Conservation (phyloP, 139 green algal species). For the Chlamydomonas applanata region DNA sequence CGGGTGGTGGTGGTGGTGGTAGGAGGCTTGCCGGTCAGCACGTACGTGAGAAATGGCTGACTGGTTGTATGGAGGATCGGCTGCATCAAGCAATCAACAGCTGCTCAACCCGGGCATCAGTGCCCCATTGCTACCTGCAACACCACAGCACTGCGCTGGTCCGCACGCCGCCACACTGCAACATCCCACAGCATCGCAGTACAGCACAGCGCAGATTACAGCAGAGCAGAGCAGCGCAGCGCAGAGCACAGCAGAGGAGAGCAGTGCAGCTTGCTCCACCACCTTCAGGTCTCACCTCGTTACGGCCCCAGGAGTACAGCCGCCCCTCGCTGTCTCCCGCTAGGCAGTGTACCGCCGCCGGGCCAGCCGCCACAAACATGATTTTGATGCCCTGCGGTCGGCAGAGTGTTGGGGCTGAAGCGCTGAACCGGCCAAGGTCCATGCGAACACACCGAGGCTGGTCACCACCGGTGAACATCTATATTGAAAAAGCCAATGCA, state of each 20-base stretch:
- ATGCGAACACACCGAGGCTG: too few species aligned
- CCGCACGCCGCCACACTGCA: background rate
- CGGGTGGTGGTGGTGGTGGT: background rate
- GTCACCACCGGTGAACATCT: too few species aligned
- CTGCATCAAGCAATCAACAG: too few species aligned
- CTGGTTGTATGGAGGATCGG: too few species aligned
- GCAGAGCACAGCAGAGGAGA: background rate
- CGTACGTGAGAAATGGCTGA: too few species aligned
- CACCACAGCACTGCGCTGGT: too few species aligned
- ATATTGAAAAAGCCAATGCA: background rate
- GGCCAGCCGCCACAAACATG: constrained; percentile 68
- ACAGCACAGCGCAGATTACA: too few species aligned
- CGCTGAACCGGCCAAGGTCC: too few species aligned
- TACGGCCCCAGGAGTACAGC: constrained; percentile 88
- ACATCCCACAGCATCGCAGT: too few species aligned
- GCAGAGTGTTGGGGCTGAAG: background rate
- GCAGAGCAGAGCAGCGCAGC: too few species aligned
- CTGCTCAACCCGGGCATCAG: too few species aligned
- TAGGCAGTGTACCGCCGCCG: constrained; percentile 78
- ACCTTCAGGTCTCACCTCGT: constrained; percentile 61
- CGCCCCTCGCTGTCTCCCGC: constrained; percentile 59
- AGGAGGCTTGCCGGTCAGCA: background rate
- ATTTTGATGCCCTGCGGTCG: constrained; percentile 66
- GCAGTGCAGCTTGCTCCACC: background rate
- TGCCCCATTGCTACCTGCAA: too few species aligned